These are phyloP conservation scores for Oldenlandia corymbosa DNA, from an alignment of 257 asterid genomes.

Conservation along the genomic window DNA sequence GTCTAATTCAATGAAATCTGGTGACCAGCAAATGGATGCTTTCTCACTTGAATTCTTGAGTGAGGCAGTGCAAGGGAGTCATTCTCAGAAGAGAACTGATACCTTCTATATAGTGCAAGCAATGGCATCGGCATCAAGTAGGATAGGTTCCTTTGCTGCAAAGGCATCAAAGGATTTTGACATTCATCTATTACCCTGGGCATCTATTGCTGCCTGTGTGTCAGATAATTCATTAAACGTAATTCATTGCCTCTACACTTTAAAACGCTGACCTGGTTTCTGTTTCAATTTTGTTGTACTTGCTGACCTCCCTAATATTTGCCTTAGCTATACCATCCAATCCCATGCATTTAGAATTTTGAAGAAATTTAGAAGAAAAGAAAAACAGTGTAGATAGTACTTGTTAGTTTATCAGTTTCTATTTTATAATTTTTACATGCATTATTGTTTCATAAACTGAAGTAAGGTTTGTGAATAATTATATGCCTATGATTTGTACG, in stretches of 20 bases:
- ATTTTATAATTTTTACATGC: not conserved
- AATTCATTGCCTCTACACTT: constrained; percentile 25
- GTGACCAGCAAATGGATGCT: constrained; percentile 50
- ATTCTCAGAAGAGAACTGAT: constrained; percentile 43
- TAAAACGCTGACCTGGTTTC: constrained; percentile 13
- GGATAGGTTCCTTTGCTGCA: constrained; percentile 83
- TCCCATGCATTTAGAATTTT: not conserved
- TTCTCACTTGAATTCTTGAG: constrained; percentile 73
- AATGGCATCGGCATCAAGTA: constrained; percentile 80
- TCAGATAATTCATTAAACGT: constrained; percentile 65
- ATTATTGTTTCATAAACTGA: not conserved
- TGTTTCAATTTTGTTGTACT: not conserved
- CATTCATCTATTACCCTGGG: constrained; percentile 92
- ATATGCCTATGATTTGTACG: not conserved
- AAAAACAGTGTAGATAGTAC: not conserved
- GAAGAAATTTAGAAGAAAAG: not conserved
- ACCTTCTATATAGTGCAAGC: constrained; percentile 72
- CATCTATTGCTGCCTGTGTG: constrained; percentile 89
- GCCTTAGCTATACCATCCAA: not conserved
- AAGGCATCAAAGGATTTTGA: constrained; percentile 81
- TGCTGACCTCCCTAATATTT: not conserved
- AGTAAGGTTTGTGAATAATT: not conserved
- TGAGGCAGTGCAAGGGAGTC: constrained; percentile 57
- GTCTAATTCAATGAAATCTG: constrained; percentile 38
- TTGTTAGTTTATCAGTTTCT: not conserved